Base-by-base conservation (phyloP, 352 stramenopile species). In the Phytophthora brassicae region DNA sequence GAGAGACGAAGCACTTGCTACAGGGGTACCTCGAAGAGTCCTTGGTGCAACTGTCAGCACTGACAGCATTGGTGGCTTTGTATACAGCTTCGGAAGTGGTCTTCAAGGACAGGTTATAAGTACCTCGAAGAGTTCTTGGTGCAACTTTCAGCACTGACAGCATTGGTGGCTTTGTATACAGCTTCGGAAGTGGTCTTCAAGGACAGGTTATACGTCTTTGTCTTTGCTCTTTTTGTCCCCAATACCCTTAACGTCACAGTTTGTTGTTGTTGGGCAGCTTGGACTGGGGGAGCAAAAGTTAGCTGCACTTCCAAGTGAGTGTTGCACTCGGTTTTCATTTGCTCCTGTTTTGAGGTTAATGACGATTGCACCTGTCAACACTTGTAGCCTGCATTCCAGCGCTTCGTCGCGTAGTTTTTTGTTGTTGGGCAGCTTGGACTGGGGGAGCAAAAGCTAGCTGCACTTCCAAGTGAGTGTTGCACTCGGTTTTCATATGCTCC, bases 231-330 rank as follows among this genome's bases (percentile, higher is more conserved):
- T 20, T 28, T n/a, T 1, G 6, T 35, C 11, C 2, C 1, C n/a
- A 9, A 45, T 24, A 45, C 8, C 38, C 11, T 24, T 56, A 31
- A 52, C 33, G 19, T 20, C 2, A 13, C 12, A 19, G 23, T 45
- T 9, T 14, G 19, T 0, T 51, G 16, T 12, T 52, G 33, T n/a
- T 56, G 26, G 23, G 19, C 33, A 83, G 72, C 76, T 92, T 22
- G 83, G 83, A 2, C 67, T 92, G 8, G 84, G 81, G 6, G 88
- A 90, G 50, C 77, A 92, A 47, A 90, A 80, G 60, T 66, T 74
- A 14, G 75, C 84, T 12, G 59, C 74, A 14, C 49, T 88, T 22
- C 84, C 84, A 24, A 92, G 84, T 90, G 72, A 23, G 70, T 64
- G 2, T n/a, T 33, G 11, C 17, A 31, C 36, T 38, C 36, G 7